Base-by-base conservation (phyloP, 371 early-diverging fungal genomes). In the Mortierella sp. region DNA sequence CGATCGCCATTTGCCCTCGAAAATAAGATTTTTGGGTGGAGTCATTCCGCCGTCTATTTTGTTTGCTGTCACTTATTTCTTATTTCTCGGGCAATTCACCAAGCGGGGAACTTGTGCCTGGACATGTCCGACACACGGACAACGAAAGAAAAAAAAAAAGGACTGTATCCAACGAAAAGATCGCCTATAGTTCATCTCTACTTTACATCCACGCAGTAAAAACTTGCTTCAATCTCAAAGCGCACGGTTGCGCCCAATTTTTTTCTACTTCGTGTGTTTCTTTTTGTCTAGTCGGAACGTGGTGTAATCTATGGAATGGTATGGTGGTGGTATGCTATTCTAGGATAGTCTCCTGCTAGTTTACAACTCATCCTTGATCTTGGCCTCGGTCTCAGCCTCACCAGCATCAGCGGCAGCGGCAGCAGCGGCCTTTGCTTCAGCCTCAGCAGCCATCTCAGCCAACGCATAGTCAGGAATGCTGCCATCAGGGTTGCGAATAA, bases 51-150 rank as follows among this genome's bases (percentile, higher is more conserved):
- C 45, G 48, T 50, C 44, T 45, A 44, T 66, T 45, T 48, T 16
- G 29, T 7, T 40, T 70, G 43, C 63, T 71, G 26, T 2, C 29
- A 16, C 24, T 16, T 14, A 9, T 40, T 45, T 1, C 16, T 64
- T 31, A 22, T 68, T 68, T 68, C 68, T 68, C 68, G 68, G 68
- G 68, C 68, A 68, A 68, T 66, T 44, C n/a, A 34, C 52, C 37
- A 61, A 31, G 61, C 61, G 61, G 61, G 61, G 61, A 61, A 61
- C 61, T 61, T 53, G n/a, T n/a, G 31, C 14, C 14, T 31, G 61
- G 34, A 16, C 14, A 19, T 11, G 34, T 61, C 34, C 48, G 5
- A n/a, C 48, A 39, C 61, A 61, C 14, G 34, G 39, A 22, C 61
- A n/a, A n/a, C 61, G 61, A 34, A 34, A 22, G 19, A 22, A 29